These are phyloP conservation scores for Lasiodiplodia sp. DNA, from an alignment of 2,329 filamentous ascomycete species.

Conservation along the genomic window DNA sequence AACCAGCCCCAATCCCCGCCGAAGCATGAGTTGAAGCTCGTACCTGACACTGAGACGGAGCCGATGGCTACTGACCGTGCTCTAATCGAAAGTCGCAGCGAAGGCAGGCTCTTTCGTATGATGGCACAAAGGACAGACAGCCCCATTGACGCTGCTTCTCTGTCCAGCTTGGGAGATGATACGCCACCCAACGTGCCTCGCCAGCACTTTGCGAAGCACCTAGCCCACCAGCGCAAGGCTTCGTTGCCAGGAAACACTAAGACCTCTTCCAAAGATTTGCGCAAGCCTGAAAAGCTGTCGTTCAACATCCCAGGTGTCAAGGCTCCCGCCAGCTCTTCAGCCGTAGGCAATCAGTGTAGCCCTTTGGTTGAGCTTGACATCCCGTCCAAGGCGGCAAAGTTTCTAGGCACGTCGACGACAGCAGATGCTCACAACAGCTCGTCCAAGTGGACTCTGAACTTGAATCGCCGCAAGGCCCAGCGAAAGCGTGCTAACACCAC, in stretches of 20 bases:
- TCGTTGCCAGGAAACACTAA: slow-evolving; percentile 8
- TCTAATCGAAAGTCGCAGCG: slow-evolving; percentile 49
- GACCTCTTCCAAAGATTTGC: background rate
- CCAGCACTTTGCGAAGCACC: background rate
- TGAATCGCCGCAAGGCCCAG: slow-evolving; percentile 14
- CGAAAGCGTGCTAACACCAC: slow-evolving; percentile 8
- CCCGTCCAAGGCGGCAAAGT: slow-evolving; percentile 1
- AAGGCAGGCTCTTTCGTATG: slow-evolving; percentile 45
- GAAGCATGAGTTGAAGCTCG: slow-evolving; percentile 32
- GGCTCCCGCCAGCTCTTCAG: background rate
- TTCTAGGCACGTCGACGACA: background rate
- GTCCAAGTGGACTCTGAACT: slow-evolving; percentile 8
- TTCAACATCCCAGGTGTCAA: background rate
- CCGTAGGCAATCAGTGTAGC: background rate
- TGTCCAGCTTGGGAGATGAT: background rate
- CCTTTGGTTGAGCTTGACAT: background rate
- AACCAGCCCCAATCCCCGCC: background rate
- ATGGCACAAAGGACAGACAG: slow-evolving; percentile 35
- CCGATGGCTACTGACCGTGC: slow-evolving; percentile 48
- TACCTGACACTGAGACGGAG: slow-evolving; percentile 30
- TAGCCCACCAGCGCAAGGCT: slow-evolving; percentile 6
- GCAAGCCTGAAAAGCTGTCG: background rate
- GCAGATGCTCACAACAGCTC: background rate
- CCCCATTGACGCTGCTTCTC: background rate
- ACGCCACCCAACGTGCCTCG: slow-evolving; percentile 16